Evolutionary conservation across 805 yeast genomes (phyloP).

Genomic region (Lipomyces kockii): DNA sequence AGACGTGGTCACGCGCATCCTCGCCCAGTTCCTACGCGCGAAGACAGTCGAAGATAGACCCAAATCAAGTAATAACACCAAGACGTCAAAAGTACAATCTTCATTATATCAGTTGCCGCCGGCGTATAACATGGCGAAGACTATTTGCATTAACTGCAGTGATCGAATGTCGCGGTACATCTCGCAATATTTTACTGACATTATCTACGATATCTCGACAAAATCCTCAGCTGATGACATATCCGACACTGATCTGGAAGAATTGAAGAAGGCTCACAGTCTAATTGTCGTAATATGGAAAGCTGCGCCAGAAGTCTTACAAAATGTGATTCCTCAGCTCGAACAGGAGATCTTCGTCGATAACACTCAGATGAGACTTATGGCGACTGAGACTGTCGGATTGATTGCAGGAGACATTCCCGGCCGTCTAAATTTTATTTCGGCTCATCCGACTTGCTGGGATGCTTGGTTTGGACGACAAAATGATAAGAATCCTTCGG

Average conservation of each 20-base stretch:
- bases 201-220: slow-evolving; percentile 53
- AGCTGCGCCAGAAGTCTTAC: slow-evolving; percentile 71
- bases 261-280: slow-evolving; percentile 64
- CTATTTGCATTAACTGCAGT: slow-evolving; percentile 68
- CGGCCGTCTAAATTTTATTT: slow-evolving; percentile 61
- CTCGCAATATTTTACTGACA: slow-evolving; percentile 79
- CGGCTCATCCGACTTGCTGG: slow-evolving; percentile 58
- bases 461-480: slow-evolving; percentile 74
- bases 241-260: slow-evolving; percentile 45
- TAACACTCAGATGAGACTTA: slow-evolving; percentile 61
- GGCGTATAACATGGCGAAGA: slow-evolving; percentile 66
- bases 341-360: slow-evolving; percentile 76
- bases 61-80: neutral
- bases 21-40: slow-evolving; percentile 62
- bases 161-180: slow-evolving; percentile 77
- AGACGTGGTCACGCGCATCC: slow-evolving; percentile 62
- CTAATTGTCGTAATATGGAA: slow-evolving; percentile 74
- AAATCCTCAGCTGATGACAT: slow-evolving; percentile 42
- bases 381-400: slow-evolving; percentile 78
- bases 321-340: slow-evolving; percentile 75
- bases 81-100: slow-evolving; percentile 16
- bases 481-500: slow-evolving; percentile 66
- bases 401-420: slow-evolving; percentile 57
- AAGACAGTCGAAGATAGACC: slow-evolving; percentile 41
- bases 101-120: slow-evolving; percentile 49